Base-by-base conservation (phyloP, 1,139 yeast species). In the Kurtzmaniella quercitrusa region DNA sequence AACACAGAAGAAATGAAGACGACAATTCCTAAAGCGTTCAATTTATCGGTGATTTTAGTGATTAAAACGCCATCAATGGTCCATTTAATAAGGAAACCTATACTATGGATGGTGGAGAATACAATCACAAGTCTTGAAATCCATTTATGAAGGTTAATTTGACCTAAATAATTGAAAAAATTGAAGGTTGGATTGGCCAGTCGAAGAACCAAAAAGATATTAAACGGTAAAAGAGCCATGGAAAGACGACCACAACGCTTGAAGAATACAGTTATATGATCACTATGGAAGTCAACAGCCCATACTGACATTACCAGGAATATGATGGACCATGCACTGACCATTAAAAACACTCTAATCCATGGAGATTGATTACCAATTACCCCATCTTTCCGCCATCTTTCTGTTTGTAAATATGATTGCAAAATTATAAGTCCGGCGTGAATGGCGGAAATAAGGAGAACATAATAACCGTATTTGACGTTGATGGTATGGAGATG, bases 111-210 rank as follows among this genome's bases (percentile, higher is more conserved):
- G 0, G 73, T 40, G 0, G 79, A 77, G 37, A 79, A 63, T 0
- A 73, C 50, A 0, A 85, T 70, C 3, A 85, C 76, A 1, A 83
- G 48, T 49, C 97, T 66, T 1, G 94, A 82, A 0, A 85, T 60
- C 96, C 96, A 88, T 59, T 87, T 88, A 62, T 90, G 97, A 12
- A 86, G 56, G 11, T 68, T 69, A 6, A 88, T 54, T 12, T 81
- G 60, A 37, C 76, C 70, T 46, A 86, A 61, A 53, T 87, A 88
- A 43, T 74, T 66, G 11, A 79, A 76, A 16, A 70, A 60, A 1
- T 81, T 77, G 41, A 80, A 57, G 12, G 81, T 77, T 1, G 80
- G 71, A 10, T 48, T 41, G 41, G 57, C 54, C 2, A 95, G 90
- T 42, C 87, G 66, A 29, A 85, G 54, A 0, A 82, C 77, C 14